phyloP scores from a whole-genome alignment of 176 grass and related monocot species.

The Dactylis glomerata region DNA sequence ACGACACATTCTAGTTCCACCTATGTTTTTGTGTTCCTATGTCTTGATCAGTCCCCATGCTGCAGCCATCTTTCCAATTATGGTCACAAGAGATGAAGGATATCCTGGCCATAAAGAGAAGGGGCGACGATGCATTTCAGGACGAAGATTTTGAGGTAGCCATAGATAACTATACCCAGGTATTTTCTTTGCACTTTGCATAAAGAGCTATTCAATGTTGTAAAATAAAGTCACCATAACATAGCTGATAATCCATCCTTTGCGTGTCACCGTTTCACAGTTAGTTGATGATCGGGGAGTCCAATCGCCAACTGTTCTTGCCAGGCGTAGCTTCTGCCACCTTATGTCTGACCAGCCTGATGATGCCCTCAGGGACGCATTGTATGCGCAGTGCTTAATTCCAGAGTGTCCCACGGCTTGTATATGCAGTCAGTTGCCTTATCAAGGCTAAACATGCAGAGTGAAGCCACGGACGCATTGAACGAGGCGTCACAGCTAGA shows the following conservation, averaged over 20 bases:
- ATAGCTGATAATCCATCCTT: not conserved
- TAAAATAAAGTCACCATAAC: not conserved
- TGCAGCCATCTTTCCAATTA: constrained; percentile 77
- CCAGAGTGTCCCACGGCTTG: constrained; percentile 67
- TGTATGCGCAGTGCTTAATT: constrained; percentile 57
- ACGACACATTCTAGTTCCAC: not conserved
- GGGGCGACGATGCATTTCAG: constrained; percentile 67
- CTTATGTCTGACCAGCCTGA: constrained; percentile 78
- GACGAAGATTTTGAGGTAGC: constrained; percentile 80
- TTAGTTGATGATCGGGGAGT: constrained; percentile 59
- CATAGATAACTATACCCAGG: constrained; percentile 66
- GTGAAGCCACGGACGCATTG: constrained; percentile 62
- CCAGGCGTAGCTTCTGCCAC: constrained; percentile 75
- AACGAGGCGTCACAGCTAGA: constrained; percentile 63
- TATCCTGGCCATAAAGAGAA: constrained; percentile 56
- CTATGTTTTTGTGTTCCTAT: not conserved
- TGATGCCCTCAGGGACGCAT: constrained; percentile 63
- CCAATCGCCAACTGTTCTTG: constrained; percentile 58
- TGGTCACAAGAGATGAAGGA: constrained; percentile 72
- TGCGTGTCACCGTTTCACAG: constrained; percentile 28
- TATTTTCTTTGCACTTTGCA: constrained; percentile 5
- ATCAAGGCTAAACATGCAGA: constrained; percentile 71
- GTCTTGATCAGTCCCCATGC: not conserved
- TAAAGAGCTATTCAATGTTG: not conserved
- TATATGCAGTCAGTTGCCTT: constrained; percentile 75